Conservation (phyloP, 176 grass and related monocot species). For the Zea mays region Zm-B73-REFERENCE-NAM-5.0 NC_050099.1:166038501-166039000, state of each 20-base stretch:
- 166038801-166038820: constrained; percentile 1
- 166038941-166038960: neutral
- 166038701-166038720: neutral
- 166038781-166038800: neutral
- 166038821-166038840: constrained; percentile 20
- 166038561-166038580: constrained; percentile 44
- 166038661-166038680: neutral
- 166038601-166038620: constrained; percentile 37
- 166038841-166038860: neutral
- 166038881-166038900: constrained; percentile 13
- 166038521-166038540: constrained; percentile 13
- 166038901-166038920: constrained; percentile 13
- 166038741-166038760: neutral
- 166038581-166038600: constrained; percentile 37
- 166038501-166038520: neutral
- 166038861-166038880: constrained; percentile 26
- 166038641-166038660: constrained; percentile 3
- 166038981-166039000: neutral
- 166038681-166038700: neutral
- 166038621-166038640: neutral
- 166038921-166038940: constrained; percentile 22
- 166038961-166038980: neutral
- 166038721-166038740: neutral
- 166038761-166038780: neutral
- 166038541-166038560: constrained; percentile 38